Evolutionary conservation across 129 eudicot genomes (phyloP), one percentile per base, ranked within the genome.

Genomic region (sunflower (Helianthus annuus)): DNA sequence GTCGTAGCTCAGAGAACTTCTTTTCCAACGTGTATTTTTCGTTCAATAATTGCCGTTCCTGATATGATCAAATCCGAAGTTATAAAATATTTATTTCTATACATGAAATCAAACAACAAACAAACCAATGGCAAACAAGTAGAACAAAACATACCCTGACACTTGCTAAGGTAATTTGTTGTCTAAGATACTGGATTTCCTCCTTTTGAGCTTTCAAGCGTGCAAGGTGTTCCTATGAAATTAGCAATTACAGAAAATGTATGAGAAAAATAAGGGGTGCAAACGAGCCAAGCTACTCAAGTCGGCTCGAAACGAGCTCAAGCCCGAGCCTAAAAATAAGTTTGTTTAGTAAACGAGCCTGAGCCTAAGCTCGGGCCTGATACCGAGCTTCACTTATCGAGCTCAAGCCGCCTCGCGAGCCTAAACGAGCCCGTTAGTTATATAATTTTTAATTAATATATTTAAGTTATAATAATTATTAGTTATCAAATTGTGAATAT

Each of bases 11-110:
- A 0, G 98, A 83, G 76, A 94, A 86, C 75, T 87, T 90, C 84
- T 88, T 87, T 80, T 94, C 97, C 73, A 88, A 79, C 9, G 90
- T 77, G 79, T 81, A 82, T 65, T 94, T 94, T 89, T 94, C 98
- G 68, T 90, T 94, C 85, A 94, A 71, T 77, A 80, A 57, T 76
- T 90, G 96, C 62, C 88, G 84, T 80, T 94, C 96, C 98, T 94
- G 86, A 65, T n/a, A 71, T 52, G 64, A 74, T 44, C 68, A 32
- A 70, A 48, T 42, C 48, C 65, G 78, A 32, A 64, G 40, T 24
- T 73, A 15, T n/a, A 40, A 68, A 69, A 29, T 12, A 53, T 64
- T 68, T 40, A 72, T 44, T 44, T 6, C 7, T 53, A 56, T 51
- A 48, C 39, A 74, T 74, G 69, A 63, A 17, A 38, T 42, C 51